Evolutionary conservation across 202 grass and related monocot genomes (phyloP), one percentile per base, ranked within the genome.

Genomic region (Musa balbisiana): DNA sequence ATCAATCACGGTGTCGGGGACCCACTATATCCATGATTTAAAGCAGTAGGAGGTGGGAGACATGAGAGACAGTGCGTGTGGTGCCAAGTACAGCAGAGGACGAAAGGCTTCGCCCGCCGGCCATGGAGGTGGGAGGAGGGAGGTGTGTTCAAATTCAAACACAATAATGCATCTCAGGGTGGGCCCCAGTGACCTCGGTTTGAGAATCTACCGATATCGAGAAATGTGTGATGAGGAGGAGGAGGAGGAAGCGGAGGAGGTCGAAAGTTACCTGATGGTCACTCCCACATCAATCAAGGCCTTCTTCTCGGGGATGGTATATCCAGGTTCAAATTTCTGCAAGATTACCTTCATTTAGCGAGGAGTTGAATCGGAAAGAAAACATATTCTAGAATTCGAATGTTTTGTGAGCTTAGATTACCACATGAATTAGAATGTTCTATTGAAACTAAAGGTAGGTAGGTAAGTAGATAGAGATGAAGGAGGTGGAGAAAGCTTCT

Each of bases 251-350:
- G 29, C 60, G 55, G 21, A n/a, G 21, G 14, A 56, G 49, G 10
- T 59, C 43, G 3, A 59, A 60, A 52, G 70, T 25, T 76, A 96
- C 92, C 90, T 96, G 77, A 97, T 92, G 24, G 87, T 89, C n/a
- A 88, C 92, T 4, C 79, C 85, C 71, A 90, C 81, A 73, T 92
- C 75, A 27, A 65, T 80, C 85, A 52, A 77, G 5, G 72, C 17
- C 53, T 87, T 92, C 93, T 91, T 91, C 80, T 90, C 84, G 73
- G 87, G 84, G 71, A 74, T 69, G 49, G 69, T 89, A 77, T 97
- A 97, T 16, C 81, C 88, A 21, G 88, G 86, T 78, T 92, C 88
- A 67, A 91, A 97, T 75, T 85, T 86, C 93, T 97, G 90, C 66
- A 27, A 60, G 27, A 43, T 33, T 33, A 43, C 33, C 33, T 43